Conservation (phyloP, 2,329 filamentous ascomycete genomes). For the Blastomyces parvus region DNA sequence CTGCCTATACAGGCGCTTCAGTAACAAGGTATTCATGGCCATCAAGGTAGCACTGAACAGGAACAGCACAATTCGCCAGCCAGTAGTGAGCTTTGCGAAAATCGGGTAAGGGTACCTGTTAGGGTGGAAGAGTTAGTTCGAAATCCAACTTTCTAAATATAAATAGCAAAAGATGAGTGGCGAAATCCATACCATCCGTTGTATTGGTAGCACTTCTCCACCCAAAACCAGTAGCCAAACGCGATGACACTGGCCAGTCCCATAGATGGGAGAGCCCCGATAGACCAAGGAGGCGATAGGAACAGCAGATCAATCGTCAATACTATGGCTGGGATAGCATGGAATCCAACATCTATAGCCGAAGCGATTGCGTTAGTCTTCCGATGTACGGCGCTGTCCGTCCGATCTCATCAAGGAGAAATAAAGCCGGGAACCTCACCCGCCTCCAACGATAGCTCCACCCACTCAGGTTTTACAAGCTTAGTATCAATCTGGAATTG, state of each 20-base stretch:
- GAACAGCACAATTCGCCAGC: slow-evolving; percentile 61
- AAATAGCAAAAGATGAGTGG: neutral
- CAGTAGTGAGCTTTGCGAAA: slow-evolving; percentile 58
- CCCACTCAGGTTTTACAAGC: slow-evolving; percentile 43
- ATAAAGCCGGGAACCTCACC: slow-evolving; percentile 21
- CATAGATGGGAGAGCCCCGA: slow-evolving; percentile 44
- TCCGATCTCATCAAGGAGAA: neutral
- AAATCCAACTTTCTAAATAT: neutral
- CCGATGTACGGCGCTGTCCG: neutral
- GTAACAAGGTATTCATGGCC: slow-evolving; percentile 55
- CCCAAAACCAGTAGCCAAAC: slow-evolving; percentile 55
- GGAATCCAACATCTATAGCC: slow-evolving; percentile 36
- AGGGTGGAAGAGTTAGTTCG: neutral
- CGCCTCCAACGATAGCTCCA: slow-evolving; percentile 28
- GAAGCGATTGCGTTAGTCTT: neutral
- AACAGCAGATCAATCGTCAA: slow-evolving; percentile 48
- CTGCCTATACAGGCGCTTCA: slow-evolving; percentile 61
- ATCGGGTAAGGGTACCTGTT: slow-evolving; percentile 55
- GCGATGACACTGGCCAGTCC: slow-evolving; percentile 43
- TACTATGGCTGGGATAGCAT: slow-evolving; percentile 45
- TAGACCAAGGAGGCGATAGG: slow-evolving; percentile 52
- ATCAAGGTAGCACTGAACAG: slow-evolving; percentile 59
- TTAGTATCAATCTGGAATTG: slow-evolving; percentile 32
- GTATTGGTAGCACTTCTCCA: slow-evolving; percentile 49
- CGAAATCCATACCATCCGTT: slow-evolving; percentile 47